Evolutionary conservation across 1,139 yeast genomes (phyloP), one percentile per base, ranked within the genome.

Genomic region (Saccharomyces pastorianus): DNA sequence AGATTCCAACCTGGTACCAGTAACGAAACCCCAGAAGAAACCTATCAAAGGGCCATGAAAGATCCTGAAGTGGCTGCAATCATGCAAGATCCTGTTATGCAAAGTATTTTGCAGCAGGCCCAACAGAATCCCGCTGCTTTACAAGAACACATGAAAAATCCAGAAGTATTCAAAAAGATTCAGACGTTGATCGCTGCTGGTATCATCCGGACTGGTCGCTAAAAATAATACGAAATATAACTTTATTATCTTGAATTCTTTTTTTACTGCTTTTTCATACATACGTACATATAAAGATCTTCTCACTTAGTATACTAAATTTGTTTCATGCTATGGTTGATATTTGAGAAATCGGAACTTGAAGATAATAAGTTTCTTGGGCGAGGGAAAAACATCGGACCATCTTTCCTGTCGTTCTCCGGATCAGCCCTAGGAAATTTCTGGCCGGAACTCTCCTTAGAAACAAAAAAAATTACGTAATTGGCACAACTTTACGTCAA

Each of bases 81-180:
- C 64, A 80, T 95, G 73, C 95, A 88, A 71, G 98, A 93, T 70
- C 99, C 99, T 13, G 91, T 93, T 49, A 93, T 95, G 98, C 95
- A 90, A 75, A 86, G 93, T 58, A 93, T 95, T 63, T 80, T 95
- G 69, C 85, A 83, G 61, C 99, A 95, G 75, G 99, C 98, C 20
- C 88, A 87, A 72, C 89, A 84, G 59, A 88, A 95, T 70, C 99
- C 99, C 49, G 96, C 96, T 52, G 98, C 99, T 50, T 80, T 95
- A 64, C 95, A 88, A 70, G 98, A 93, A 64, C 99, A 95, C 74
- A 90, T 95, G 97, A 88, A 82, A 78, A 95, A 93, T 74, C 98
- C 99, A 41, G 95, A 84, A 61, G 90, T 95, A 53, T 82, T 84
- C 66, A 85, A 84, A 72, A 95, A 93, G 82, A 84, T 95, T 66